phyloP scores from a whole-genome alignment of 192 early-diverging fungal species.

The Coemansia sp. region DNA sequence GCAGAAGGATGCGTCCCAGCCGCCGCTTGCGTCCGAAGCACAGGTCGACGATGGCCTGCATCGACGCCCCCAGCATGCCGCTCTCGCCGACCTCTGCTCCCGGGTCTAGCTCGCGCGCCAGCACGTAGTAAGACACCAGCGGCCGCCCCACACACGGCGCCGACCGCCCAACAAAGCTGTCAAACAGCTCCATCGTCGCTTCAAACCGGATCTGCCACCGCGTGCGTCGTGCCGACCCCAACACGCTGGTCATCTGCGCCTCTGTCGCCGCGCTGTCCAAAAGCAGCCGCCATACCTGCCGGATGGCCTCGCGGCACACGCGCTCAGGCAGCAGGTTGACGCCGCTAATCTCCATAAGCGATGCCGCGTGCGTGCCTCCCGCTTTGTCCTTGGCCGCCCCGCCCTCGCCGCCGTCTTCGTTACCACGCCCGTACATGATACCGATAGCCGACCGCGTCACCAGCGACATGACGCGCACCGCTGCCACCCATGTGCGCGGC shows the following conservation, averaged over 20 bases:
- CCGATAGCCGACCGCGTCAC: slow-evolving; percentile 42
- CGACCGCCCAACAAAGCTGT: slow-evolving; percentile 45
- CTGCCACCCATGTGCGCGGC: slow-evolving; percentile 48
- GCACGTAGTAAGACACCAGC: slow-evolving; percentile 44
- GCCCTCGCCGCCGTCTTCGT: not conserved
- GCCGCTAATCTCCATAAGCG: slow-evolving; percentile 44
- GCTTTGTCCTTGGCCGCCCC: slow-evolving; percentile 1
- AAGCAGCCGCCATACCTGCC: slow-evolving; percentile 47
- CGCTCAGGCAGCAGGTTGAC: slow-evolving; percentile 37
- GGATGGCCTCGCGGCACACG: slow-evolving; percentile 45
- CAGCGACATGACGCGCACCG: slow-evolving; percentile 45
- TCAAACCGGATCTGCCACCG: slow-evolving; percentile 54
- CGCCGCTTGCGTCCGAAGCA: slow-evolving; percentile 50
- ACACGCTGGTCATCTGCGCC: slow-evolving; percentile 28
- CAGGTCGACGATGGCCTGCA: slow-evolving; percentile 50
- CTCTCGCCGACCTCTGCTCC: slow-evolving; percentile 43
- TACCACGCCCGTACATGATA: slow-evolving; percentile 43
- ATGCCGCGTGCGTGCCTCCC: slow-evolving; percentile 42
- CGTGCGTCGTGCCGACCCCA: slow-evolving; percentile 43
- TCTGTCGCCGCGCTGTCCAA: slow-evolving; percentile 43
- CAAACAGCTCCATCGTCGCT: slow-evolving; percentile 48
- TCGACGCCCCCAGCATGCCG: slow-evolving; percentile 39
- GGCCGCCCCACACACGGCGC: slow-evolving; percentile 37
- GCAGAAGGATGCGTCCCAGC: slow-evolving; percentile 48
- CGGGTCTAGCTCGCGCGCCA: slow-evolving; percentile 50